phyloP scores from a whole-genome alignment of 2,329 filamentous ascomycete genomes.

The Pseudocercospora crystallina region DNA sequence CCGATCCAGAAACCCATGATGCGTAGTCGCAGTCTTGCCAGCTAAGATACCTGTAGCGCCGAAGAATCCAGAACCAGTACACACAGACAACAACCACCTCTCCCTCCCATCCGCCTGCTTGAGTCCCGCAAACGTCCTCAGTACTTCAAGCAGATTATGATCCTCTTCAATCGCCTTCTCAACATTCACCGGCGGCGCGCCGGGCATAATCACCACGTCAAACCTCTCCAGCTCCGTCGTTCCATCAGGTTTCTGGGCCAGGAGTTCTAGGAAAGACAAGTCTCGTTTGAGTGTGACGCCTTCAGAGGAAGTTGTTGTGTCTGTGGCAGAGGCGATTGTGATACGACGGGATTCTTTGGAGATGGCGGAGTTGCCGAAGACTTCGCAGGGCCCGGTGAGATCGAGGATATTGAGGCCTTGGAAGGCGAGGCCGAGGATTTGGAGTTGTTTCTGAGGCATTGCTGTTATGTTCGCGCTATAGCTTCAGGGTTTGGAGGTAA shows the following conservation, averaged over 20 bases:
- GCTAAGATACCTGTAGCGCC: slow-evolving; percentile 5
- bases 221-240: not conserved
- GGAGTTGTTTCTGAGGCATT: slow-evolving; percentile 5
- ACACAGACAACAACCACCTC: slow-evolving; percentile 11
- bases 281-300: slow-evolving; percentile 10
- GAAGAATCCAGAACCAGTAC: slow-evolving; percentile 15
- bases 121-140: slow-evolving; percentile 5
- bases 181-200: not conserved
- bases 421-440: slow-evolving; percentile 15
- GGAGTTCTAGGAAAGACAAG: slow-evolving; percentile 1
- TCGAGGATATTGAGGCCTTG: slow-evolving; percentile 18
- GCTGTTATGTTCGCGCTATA: too few relatives aligned
- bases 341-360: not conserved
- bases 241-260: not conserved
- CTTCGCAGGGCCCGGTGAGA: slow-evolving; percentile 17
- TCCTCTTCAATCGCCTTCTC: slow-evolving; percentile 10
- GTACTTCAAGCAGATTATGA: not conserved
- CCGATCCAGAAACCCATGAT: slow-evolving; percentile 7
- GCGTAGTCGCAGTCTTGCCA: slow-evolving; percentile 14
- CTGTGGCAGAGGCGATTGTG: slow-evolving; percentile 9
- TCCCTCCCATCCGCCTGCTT: not conserved
- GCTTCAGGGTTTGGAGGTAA: not conserved
- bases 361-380: slow-evolving; percentile 14
- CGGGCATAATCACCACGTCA: slow-evolving; percentile 16
- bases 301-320: slow-evolving; percentile 9